A percentile compares a stretch with the other conserved stretches of the same genome.
Conservation (phyloP, 2,329 filamentous ascomycete genomes). For the Eutypa lata region DNA sequence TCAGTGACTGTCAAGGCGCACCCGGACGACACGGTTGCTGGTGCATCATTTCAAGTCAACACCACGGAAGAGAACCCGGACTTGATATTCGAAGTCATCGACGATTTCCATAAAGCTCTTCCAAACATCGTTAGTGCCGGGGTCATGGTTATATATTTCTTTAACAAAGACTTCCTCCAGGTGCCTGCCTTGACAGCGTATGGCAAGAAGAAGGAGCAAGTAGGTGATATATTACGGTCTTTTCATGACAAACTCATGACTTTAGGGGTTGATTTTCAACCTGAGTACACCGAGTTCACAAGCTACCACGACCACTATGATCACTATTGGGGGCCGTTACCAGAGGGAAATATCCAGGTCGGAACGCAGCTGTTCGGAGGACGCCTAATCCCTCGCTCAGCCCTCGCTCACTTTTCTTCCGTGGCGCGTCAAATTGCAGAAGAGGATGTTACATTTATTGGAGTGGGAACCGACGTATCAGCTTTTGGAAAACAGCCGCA, state of each 20-base stretch:
- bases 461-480: constrained; percentile 27
- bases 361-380: constrained; percentile 32
- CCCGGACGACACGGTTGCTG: constrained; percentile 15
- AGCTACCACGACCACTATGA: constrained; percentile 31
- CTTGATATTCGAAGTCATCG: constrained; percentile 17
- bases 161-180: constrained; percentile 15
- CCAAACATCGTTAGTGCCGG: constrained; percentile 22
- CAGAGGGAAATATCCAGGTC: constrained; percentile 30
- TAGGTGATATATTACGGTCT: constrained; percentile 24
- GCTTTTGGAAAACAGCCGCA: constrained; percentile 10
- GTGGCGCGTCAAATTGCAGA: constrained; percentile 28
- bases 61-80: constrained; percentile 16
- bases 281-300: constrained; percentile 23
- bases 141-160: constrained; percentile 20
- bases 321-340: constrained; percentile 33
- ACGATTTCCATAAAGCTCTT: constrained; percentile 19
- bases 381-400: constrained; percentile 31
- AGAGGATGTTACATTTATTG: constrained; percentile 28
- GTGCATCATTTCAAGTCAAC: constrained; percentile 15
- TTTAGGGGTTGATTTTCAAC: constrained; percentile 17
- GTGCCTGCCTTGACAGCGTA: constrained; percentile 25
- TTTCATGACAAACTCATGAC: constrained; percentile 21
- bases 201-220: constrained; percentile 23
- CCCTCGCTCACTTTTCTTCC: constrained; percentile 28
- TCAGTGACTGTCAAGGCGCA: constrained; percentile 21